Evolutionary conservation across 345 rosid genomes (phyloP), one percentile per base, ranked within the genome.

Genomic region (Eucalyptus brandiana): DNA sequence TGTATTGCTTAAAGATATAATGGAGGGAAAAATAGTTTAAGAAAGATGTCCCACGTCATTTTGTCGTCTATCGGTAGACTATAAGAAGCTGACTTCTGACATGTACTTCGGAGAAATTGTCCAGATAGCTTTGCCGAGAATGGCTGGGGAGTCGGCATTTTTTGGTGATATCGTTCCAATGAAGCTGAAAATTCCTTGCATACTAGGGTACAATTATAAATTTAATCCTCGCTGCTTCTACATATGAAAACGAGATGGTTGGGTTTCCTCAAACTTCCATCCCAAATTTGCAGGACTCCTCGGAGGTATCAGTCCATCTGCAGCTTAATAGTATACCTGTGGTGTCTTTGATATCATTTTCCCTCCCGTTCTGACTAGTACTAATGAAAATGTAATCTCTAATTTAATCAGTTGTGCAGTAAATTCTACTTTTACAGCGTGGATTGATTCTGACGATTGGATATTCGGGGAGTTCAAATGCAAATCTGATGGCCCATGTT

Each of bases 71-170:
- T 53, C 8, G 18, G 45, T 88, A 95, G 97, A 95, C 94, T 95
- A 95, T 86, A 96, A 95, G 87, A 96, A 96, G 92, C 87, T 91
- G 0, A 95, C 93, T 76, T 96, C 97, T 87, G 98, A 96, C 47
- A 96, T 95, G 98, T 96, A 96, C 90, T 91, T 95, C 91, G 96
- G 96, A 88, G 98, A 96, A 89, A 92, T 95, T 86, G 91, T 95
- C 53, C 95, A 95, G 53, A 91, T 96, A 89, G 96, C 95, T 89
- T 67, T 95, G 86, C 88, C 88, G 86, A 93, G 90, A 90, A 92
- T 96, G 93, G 97, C 98, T 28, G 94, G 94, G 89, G 96, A 96
- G 91, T 96, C 97, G 65, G 94, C 88, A 88, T 91, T 96, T 89
- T 96, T 95, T 86, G 96, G 97, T 28, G 95, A 95, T 88, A 65